Evolutionary conservation across 2,329 filamentous ascomycete genomes (phyloP), one percentile per base, ranked within the genome.

Genomic region (Chalaropsis ovoidea): DNA sequence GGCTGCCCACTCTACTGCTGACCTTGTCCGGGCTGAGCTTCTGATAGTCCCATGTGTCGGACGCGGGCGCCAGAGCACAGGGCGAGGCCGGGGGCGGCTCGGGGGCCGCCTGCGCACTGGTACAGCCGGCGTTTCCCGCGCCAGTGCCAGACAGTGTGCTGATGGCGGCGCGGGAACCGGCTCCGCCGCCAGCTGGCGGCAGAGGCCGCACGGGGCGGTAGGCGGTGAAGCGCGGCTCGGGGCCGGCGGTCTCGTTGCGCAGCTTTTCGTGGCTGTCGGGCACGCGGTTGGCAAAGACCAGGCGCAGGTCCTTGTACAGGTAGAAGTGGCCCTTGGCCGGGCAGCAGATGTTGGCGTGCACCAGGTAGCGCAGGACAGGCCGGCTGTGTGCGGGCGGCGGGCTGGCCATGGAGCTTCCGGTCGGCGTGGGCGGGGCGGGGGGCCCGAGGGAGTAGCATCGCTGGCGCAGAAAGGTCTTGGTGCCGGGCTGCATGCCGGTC

Each of bases 281-380:
- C 0, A 96, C 93, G 31, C 94, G 85, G 73, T 97, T 97, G 64
- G 94, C 94, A 73, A 99, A 99, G 2, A 99, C 93, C 43, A 97
- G 90, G 15, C 94, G 86, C 67, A 97, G 88, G 70, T 85, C 90
- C 71, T 94, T 95, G 77, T 97, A 94, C 5, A 99, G 79, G 71
- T 91, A 97, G 74, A 86, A 95, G 13, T 92, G 85, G 5, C 89
- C 90, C 69, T 86, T 88, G 0, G 86, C 84, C 0, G 90, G 88
- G 71, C 87, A 93, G 75, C 93, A 97, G 66, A 99, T 94, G 73
- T 97, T 90, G 62, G 99, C 73, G 72, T 99, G 94, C 64, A 96
- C 85, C 19, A 99, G 81, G 74, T 99, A 97, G 63, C 94, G 85
- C 45, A 99, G 78, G 22, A 88, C 88, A 0, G 90, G 89, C 47